phyloP scores from a whole-genome alignment of 352 stramenopile species.

The Stramenopiles sp. region DNA sequence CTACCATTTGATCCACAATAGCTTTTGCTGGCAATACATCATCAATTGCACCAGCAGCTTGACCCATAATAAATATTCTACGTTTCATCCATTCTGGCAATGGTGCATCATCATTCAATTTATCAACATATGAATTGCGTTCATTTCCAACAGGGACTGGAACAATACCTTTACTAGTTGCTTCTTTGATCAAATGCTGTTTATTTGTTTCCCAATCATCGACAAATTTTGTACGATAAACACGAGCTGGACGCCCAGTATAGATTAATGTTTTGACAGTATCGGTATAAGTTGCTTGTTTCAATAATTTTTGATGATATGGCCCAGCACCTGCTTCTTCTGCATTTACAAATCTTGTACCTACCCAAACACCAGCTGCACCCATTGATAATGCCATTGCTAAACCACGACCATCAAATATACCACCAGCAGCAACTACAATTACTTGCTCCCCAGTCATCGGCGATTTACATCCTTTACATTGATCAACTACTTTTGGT shows the following conservation, averaged over 20 bases:
- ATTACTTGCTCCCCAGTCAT: not conserved
- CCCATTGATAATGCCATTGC: not conserved
- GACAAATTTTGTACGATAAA: not conserved
- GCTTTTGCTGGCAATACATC: not conserved
- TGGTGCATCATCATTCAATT: not conserved
- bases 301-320: not conserved
- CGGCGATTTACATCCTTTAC: not conserved
- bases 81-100: not conserved
- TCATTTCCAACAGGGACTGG: not conserved
- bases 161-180: not conserved
- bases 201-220: not conserved
- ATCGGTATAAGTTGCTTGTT: not conserved
- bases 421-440: not conserved
- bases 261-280: not conserved
- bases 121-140: not conserved
- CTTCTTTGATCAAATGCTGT: not conserved
- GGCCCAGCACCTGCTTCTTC: not conserved
- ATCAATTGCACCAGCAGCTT: not conserved
- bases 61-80: not conserved
- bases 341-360: not conserved
- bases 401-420: not conserved
- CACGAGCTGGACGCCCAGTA: not conserved
- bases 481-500: not conserved
- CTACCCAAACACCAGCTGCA: not conserved
- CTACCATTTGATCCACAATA: not conserved